phyloP scores from a whole-genome alignment of 257 asterid species.

The Penstemon eatonii region DNA sequence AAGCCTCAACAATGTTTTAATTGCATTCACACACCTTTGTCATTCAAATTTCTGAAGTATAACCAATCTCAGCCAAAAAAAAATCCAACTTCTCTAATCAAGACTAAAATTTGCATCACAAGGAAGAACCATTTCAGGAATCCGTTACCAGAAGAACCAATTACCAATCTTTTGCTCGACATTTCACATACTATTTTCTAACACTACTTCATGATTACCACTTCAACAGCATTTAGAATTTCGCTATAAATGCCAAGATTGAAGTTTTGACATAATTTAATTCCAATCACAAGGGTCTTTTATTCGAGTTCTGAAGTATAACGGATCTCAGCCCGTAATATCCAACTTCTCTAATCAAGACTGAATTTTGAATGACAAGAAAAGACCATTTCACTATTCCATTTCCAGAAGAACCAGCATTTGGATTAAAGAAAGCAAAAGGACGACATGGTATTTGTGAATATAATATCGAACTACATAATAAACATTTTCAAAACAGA shows the following conservation, averaged over 20 bases:
- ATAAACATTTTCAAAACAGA: no score
- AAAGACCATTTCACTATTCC: no score
- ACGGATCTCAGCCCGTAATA: background rate
- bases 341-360: slow-evolving; percentile 3
- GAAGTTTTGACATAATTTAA: background rate
- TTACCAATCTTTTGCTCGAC: no score
- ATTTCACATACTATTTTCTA: no score
- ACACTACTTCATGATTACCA: background rate
- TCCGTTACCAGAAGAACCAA: no score
- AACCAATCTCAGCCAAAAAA: background rate
- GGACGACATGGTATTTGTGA: no score
- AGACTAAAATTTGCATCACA: background rate
- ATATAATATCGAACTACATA: no score
- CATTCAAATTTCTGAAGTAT: background rate
- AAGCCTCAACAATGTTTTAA: background rate
- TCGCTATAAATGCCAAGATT: background rate
- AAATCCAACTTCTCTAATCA: background rate
- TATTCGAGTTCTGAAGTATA: background rate
- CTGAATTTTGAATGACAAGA: background rate
- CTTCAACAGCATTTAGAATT: background rate
- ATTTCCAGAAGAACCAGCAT: no score
- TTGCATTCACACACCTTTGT: background rate
- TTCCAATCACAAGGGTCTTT: background rate
- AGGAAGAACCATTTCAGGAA: no score
- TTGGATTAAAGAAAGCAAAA: no score